Evolutionary conservation across 2,329 filamentous ascomycete genomes (phyloP), one percentile per base, ranked within the genome.

Genomic region (Paracamarosporium sp.): DNA sequence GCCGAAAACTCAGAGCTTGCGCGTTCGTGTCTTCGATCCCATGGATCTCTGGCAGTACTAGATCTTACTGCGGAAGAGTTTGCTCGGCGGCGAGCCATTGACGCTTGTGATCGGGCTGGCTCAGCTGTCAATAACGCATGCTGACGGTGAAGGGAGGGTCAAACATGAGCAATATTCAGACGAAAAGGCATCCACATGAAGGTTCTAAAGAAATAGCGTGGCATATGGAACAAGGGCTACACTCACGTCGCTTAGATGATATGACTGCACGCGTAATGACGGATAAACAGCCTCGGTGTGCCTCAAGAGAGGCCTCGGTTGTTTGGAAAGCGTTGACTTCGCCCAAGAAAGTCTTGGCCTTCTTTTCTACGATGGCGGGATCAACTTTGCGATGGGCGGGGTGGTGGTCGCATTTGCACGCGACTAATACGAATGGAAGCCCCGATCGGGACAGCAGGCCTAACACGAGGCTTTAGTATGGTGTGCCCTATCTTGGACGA

Each of bases 401-500:
- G 46, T 89, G 88, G 50, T 88, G 86, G 75, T 97, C 94, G 80
- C 92, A 96, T 82, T 97, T 97, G 76, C 89, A 94, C 54, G 92
- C 92, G 50, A 96, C 91, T 40, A 97, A 85, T 61, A 94, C 84
- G 52, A 90, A 90, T 8, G 93, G 92, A 36, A 96, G 79, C 24
- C 85, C 84, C 17, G 90, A 88, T 67, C 89, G 90, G 56, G 87
- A 85, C 50, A 96, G 82, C 40, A 89, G 88, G 79, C 87, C 93
- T 96, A 68, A 66, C 47, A 65, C 33, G 33, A 43, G 33, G 12
- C 7, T 63, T 72, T 55, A 72, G 69, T 53, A 60, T 57, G 54
- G 48, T 53, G 50, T 46, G 35, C 38, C 38, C 48, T 33, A 36
- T 8, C 28, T 25, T 45, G 36, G 30, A 40, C 12, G 22, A 54